phyloP scores from a whole-genome alignment of 2,329 filamentous ascomycete genomes.

The Epicoccum nigrum region DNA sequence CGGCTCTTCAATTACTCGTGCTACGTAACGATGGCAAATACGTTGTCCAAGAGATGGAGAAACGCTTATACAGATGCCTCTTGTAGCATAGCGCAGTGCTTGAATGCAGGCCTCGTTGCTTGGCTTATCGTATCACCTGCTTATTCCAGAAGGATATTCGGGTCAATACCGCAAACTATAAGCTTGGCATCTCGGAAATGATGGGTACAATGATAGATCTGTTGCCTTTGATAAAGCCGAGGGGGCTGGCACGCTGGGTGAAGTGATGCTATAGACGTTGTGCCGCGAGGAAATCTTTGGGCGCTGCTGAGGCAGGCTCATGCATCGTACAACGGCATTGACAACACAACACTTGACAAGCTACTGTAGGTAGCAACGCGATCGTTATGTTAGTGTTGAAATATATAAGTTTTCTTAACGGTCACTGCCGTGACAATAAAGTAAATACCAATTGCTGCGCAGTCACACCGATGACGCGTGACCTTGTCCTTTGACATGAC shows the following conservation, averaged over 20 bases:
- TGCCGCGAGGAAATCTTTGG: conserved; percentile 1
- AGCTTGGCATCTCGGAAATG: conserved; percentile 11
- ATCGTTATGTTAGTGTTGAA: too few relatives aligned
- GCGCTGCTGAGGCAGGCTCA: not conserved
- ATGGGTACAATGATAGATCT: conserved; percentile 1
- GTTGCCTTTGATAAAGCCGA: not conserved
- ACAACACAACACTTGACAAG: too few relatives aligned
- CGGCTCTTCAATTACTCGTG: conserved; percentile 15
- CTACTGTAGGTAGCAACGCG: too few relatives aligned
- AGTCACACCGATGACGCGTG: too few relatives aligned
- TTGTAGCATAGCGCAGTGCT: conserved; percentile 27
- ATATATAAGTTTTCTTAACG: too few relatives aligned
- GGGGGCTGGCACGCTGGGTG: not conserved
- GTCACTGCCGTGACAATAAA: too few relatives aligned
- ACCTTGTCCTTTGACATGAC: too few relatives aligned
- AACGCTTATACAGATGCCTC: conserved; percentile 32
- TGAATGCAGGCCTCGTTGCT: conserved; percentile 15
- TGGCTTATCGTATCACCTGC: conserved; percentile 37
- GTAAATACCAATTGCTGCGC: too few relatives aligned
- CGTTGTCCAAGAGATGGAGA: conserved; percentile 16
- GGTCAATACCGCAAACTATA: conserved; percentile 1
- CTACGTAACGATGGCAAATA: conserved; percentile 23
- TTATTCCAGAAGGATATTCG: conserved; percentile 23
- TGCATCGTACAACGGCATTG: too few relatives aligned
- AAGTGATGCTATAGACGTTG: not conserved